Percentiles rank a stretch among this genome's conserved stretches.
These are phyloP conservation scores for Saururus chinensis DNA, from an alignment of 164 flowering plant genomes.

Conservation along the genomic window DNA sequence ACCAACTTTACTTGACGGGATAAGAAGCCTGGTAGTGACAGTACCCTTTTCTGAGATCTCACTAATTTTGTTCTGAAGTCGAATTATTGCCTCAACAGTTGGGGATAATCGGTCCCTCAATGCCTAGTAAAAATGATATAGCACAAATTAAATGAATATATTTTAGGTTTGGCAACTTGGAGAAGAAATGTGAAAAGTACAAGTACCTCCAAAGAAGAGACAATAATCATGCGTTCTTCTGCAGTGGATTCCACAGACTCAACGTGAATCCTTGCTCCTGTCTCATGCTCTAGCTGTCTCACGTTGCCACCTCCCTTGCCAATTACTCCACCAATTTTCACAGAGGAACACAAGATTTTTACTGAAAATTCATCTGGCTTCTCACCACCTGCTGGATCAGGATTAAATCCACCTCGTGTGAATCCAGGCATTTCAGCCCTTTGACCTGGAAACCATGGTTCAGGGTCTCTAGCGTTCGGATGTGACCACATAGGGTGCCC, in stretches of 20 bases:
- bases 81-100: conserved; percentile 67
- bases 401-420: conserved; percentile 26
- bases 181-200: not conserved
- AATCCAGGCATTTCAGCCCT: conserved; percentile 24
- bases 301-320: conserved; percentile 66
- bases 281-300: conserved; percentile 47
- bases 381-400: conserved; percentile 21
- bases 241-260: conserved; percentile 32
- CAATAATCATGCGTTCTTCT: conserved; percentile 54
- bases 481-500: conserved; percentile 37
- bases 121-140: conserved; percentile 38
- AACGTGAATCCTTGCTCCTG: conserved; percentile 57
- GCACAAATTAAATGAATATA: too few species aligned
- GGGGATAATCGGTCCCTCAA: conserved; percentile 51
- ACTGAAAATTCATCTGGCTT: conserved; percentile 48
- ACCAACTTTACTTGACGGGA: conserved; percentile 61
- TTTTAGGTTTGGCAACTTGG: not conserved
- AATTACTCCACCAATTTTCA: conserved; percentile 61
- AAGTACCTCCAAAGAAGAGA: conserved; percentile 50
- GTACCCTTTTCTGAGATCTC: conserved; percentile 41
- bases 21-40: conserved; percentile 51
- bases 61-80: conserved; percentile 45
- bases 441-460: conserved; percentile 34
- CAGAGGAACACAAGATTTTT: conserved; percentile 58
- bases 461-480: conserved; percentile 21